phyloP scores from a whole-genome alignment of 2,329 filamentous ascomycete species.

The Curvularia sp. region DNA sequence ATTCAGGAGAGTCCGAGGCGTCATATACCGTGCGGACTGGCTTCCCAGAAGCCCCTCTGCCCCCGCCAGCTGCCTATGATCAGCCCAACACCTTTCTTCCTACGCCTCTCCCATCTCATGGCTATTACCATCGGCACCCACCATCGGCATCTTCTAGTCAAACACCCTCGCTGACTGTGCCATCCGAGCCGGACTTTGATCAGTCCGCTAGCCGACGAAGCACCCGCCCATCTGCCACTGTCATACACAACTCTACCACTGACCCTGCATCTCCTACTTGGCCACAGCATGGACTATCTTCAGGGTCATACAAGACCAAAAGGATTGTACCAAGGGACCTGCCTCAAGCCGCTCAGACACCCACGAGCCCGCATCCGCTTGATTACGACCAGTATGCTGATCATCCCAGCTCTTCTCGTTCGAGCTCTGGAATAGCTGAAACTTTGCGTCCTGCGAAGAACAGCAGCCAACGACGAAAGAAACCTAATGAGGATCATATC shows the following conservation, averaged over 20 bases:
- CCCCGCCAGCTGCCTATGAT: conserved; percentile 24
- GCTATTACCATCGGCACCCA: conserved; percentile 36
- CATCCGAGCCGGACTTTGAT: conserved; percentile 43
- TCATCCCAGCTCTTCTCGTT: conserved; percentile 30
- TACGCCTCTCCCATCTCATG: conserved; percentile 27
- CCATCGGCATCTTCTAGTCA: conserved; percentile 43
- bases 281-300: conserved; percentile 18
- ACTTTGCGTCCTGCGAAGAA: conserved; percentile 32
- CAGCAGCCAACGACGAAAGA: conserved; percentile 30
- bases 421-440: conserved; percentile 32
- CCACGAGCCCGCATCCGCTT: conserved; percentile 24
- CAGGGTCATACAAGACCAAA: conserved; percentile 31
- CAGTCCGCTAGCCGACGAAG: conserved; percentile 32
- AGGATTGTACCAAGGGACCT: conserved; percentile 28
- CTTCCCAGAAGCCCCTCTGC: conserved; percentile 39
- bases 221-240: conserved; percentile 32
- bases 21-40: conserved; percentile 44
- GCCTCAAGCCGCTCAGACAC: conserved; percentile 18
- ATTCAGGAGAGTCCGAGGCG: conserved; percentile 42
- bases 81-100: conserved; percentile 31
- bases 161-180: conserved; percentile 39
- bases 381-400: conserved; percentile 35
- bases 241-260: conserved; percentile 39
- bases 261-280: conserved; percentile 31
- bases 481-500: conserved; percentile 28